Evolutionary conservation across 2,329 filamentous ascomycete species (phyloP).

Genomic region (Bipolaris victoriae): DNA sequence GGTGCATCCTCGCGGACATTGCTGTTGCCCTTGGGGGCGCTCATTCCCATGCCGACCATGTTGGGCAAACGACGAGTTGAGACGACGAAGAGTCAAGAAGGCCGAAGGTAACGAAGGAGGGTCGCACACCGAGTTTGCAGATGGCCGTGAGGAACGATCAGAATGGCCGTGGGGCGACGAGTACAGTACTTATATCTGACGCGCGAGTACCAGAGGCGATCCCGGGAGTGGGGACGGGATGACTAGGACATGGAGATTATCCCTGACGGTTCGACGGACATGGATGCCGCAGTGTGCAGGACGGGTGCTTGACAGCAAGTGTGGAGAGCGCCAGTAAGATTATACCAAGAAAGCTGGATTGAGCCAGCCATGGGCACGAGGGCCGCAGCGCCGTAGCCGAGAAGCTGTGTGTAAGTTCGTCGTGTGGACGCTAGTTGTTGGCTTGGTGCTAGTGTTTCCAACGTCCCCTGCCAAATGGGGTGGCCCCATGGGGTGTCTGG

Average conservation of each 20-base stretch:
- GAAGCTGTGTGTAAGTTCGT: constrained; percentile 9
- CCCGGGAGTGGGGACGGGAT: constrained; percentile 5
- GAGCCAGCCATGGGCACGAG: constrained; percentile 33
- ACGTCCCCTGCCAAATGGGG: constrained; percentile 22
- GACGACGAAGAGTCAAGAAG: not conserved
- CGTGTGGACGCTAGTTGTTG: not conserved
- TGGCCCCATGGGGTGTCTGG: constrained; percentile 21
- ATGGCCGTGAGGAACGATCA: constrained; percentile 21
- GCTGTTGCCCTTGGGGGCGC: constrained; percentile 25
- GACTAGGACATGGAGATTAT: constrained; percentile 9
- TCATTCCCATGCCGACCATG: constrained; percentile 25
- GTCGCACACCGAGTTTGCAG: constrained; percentile 20
- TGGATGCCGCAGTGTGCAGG: constrained; percentile 24
- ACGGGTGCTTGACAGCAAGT: constrained; percentile 19
- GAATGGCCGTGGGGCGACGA: constrained; percentile 15
- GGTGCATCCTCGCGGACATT: constrained; percentile 57
- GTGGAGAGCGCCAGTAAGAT: constrained; percentile 24
- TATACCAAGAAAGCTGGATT: constrained; percentile 16
- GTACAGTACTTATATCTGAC: constrained; percentile 32
- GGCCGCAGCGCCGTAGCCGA: constrained; percentile 30
- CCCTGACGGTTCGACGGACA: constrained; percentile 22
- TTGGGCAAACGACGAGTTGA: constrained; percentile 2
- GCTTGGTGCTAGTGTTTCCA: constrained; percentile 4
- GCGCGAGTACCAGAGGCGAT: constrained; percentile 7
- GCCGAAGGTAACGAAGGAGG: constrained; percentile 2